Percentiles rank a stretch among this genome's conserved stretches.
Conservation (phyloP, 495 filamentous ascomycete genomes). For the Lichenothelia convexa region DNA sequence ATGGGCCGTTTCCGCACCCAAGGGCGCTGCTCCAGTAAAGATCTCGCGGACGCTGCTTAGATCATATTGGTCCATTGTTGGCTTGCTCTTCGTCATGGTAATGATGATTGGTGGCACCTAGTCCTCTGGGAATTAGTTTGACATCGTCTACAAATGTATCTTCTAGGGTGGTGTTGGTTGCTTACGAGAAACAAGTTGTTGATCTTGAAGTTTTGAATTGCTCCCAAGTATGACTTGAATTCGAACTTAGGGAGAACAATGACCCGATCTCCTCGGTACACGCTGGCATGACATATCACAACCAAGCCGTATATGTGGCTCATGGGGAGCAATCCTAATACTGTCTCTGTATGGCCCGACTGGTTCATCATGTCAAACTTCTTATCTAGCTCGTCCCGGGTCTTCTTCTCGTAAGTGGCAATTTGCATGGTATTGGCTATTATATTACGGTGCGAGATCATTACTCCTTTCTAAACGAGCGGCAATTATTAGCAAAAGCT, state of each 20-base stretch:
- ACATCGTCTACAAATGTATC: too few relatives aligned
- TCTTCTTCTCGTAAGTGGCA: conserved; percentile 32
- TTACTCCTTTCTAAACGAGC: conserved; percentile 70
- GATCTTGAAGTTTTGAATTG: conserved; percentile 61
- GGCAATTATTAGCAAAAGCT: neutral
- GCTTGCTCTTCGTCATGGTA: conserved; percentile 49
- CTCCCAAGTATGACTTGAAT: conserved; percentile 39
- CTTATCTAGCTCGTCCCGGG: conserved; percentile 24
- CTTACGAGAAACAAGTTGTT: conserved; percentile 46
- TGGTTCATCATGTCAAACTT: conserved; percentile 20
- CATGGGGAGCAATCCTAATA: conserved; percentile 59
- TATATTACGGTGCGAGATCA: conserved; percentile 79
- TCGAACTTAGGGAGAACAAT: conserved; percentile 81
- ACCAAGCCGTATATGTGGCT: conserved; percentile 79
- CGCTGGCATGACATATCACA: conserved; percentile 48
- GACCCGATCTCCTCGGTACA: conserved; percentile 59
- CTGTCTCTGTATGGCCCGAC: conserved; percentile 34
- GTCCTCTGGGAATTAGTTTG: too few relatives aligned
- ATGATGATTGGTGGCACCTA: conserved; percentile 80
- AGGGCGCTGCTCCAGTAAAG: conserved; percentile 70
- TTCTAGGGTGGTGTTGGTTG: too few relatives aligned
- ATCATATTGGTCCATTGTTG: conserved; percentile 49
- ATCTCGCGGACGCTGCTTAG: conserved; percentile 46
- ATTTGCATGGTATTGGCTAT: conserved; percentile 68
- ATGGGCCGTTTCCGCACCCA: conserved; percentile 60